A percentile compares a stretch with the other conserved stretches of the same genome.
Evolutionary conservation across 2,329 filamentous ascomycete species (phyloP).

Genomic region (Aspergillus sojae): DNA sequence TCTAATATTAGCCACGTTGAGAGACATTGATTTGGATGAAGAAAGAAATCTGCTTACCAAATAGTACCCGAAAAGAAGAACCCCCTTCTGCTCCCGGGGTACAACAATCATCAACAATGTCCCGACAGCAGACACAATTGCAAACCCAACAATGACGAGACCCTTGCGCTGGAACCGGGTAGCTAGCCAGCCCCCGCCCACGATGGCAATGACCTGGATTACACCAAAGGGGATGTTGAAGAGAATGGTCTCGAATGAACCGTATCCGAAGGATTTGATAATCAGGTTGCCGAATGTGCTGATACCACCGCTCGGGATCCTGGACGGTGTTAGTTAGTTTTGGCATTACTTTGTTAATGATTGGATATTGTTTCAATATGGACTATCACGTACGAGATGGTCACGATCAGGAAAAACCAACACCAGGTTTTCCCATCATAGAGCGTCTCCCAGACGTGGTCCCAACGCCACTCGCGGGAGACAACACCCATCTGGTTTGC

Average conservation of each 20-base stretch:
- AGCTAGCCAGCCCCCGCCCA: slow-evolving; percentile 41
- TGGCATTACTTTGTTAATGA: background rate
- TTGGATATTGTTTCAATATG: background rate
- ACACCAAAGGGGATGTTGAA: slow-evolving; percentile 47
- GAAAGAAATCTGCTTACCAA: slow-evolving; percentile 36
- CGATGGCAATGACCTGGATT: slow-evolving; percentile 42
- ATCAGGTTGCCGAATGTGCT: slow-evolving; percentile 46
- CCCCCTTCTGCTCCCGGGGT: slow-evolving; percentile 50
- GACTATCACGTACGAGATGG: slow-evolving; percentile 24
- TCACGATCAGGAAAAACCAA: slow-evolving; percentile 32
- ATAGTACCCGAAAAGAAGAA: slow-evolving; percentile 56
- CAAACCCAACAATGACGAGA: slow-evolving; percentile 45
- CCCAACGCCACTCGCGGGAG: slow-evolving; percentile 55
- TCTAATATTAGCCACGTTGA: background rate
- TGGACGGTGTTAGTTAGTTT: slow-evolving; percentile 10
- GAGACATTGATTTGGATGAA: rapidly evolving
- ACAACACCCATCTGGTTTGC: slow-evolving; percentile 59
- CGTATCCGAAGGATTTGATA: slow-evolving; percentile 46
- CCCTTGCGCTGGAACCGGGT: slow-evolving; percentile 49
- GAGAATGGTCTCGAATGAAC: slow-evolving; percentile 43
- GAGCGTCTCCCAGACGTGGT: slow-evolving; percentile 46
- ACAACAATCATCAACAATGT: slow-evolving; percentile 54
- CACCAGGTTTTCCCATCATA: slow-evolving; percentile 42
- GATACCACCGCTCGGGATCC: slow-evolving; percentile 44
- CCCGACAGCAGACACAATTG: slow-evolving; percentile 44